Evolutionary conservation across 495 filamentous ascomycete genomes (phyloP), one percentile per base, ranked within the genome.

Genomic region (Trichocladium uniseriatum): DNA sequence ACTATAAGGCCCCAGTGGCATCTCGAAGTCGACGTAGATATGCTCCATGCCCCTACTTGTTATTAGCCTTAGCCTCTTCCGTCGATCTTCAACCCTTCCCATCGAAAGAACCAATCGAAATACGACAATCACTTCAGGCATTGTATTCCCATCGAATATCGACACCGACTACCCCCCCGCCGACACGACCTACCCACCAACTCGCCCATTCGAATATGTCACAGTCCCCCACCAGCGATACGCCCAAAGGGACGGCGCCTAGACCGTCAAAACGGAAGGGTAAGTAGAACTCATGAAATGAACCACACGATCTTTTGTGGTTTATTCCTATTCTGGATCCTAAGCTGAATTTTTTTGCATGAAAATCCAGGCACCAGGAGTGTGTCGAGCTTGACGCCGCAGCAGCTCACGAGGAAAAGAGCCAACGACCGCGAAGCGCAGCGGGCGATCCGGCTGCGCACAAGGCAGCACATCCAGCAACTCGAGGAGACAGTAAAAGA

Each of bases 371-470:
- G 77, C n/a, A 76, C 79, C 21, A 72, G 84, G 48, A 82, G 82
- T 34, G 83, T 89, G 16, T 80, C 82, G 44, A 86, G 81, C 49
- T 76, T 88, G 52, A 84, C 81, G 11, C 78, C 79, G n/a, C 75
- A 80, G 20, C 83, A 88, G 60, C 70, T 86, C 40, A 81, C 77
- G 6, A 79, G 83, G 59, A 95, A 95, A 66, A 77, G 89, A 47
- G 87, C 86, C 59, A 94, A 94, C 65, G 89, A 95, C 61, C 79
- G 89, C 35, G 86, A 90, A 66, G 89, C 89, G 15, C 89, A 95
- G 63, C 79, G 86, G 42, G 86, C 86, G 15, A 95, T 94, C 49
- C 76, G 89, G 14, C 82, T 87, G 56, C 75, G 89, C 49, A 94
- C 84, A 10, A 90, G 88, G 57, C 73, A 79, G 46, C 83, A 89